Base-by-base conservation (phyloP, 371 early-diverging fungal species). In the Sporodiniella umbellata region DNA sequence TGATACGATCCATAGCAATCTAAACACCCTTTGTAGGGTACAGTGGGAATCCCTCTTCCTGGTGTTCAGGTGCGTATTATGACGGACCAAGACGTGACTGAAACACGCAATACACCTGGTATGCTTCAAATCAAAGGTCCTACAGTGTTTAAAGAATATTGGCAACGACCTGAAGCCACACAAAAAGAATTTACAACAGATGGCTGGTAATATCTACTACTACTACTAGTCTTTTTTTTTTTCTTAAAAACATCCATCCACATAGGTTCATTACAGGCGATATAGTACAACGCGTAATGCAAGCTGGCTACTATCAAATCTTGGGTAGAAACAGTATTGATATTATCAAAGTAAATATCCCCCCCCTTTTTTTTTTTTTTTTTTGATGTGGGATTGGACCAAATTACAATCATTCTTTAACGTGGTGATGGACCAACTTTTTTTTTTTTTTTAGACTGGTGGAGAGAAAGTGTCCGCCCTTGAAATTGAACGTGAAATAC, bases 391-490 rank as follows among this genome's bases (percentile, higher is more conserved):
- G 19, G 22, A n/a, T n/a, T 4, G 18, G 38, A 17, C 17, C 38
- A 37, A 17, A 37, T 37, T 37, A 18, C 18, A 37, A 37, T 33
- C 33, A 14, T 33, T 28, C 31, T 15, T 17, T 3, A 10, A 33
- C 14, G 24, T 12, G 15, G n/a, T n/a, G n/a, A n/a, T n/a, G n/a
- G n/a, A n/a, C n/a, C n/a, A n/a, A n/a, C n/a, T n/a, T n/a, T n/a
- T n/a, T n/a, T n/a, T n/a, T n/a, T n/a, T n/a, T n/a, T n/a, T n/a
- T 23, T 51, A 81, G 78, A 80, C 85, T 12, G 92, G 92, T 42
- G 93, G 93, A 12, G 92, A 87, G 70, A 94, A 93, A 68, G 70
- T 94, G 14, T 87, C 88, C 1, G 90, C 95, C 0, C 60, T 93
- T 35, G 91, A 90, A 57, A 81, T 94, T 33, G 95, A 94, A 62